Conservation (phyloP, 164 flowering plant species). For the Magnolia kwangsiensis region DNA sequence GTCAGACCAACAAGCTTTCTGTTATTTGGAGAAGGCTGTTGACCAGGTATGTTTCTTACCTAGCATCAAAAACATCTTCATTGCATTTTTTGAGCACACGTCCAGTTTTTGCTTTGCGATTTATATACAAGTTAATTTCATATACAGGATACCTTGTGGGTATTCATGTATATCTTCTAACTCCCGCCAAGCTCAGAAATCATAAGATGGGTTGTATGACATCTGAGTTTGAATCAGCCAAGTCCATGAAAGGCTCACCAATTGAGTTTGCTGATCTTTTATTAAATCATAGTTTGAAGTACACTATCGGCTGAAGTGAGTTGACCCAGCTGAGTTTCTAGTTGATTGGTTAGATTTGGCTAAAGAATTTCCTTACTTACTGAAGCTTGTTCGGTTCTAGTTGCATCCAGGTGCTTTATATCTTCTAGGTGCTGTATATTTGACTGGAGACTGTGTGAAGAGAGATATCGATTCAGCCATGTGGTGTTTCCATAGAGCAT, state of each 20-base stretch:
- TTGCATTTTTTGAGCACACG: not conserved
- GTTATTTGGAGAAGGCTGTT: conserved; percentile 85
- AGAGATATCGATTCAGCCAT: conserved; percentile 74
- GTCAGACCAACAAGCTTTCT: conserved; percentile 82
- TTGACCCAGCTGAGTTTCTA: not conserved
- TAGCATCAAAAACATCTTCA: not conserved
- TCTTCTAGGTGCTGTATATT: conserved; percentile 79
- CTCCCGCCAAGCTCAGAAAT: no score
- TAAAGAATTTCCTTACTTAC: conserved; percentile 16
- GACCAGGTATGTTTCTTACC: conserved; percentile 64
- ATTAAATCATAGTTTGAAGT: no score
- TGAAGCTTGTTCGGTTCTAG: conserved; percentile 36
- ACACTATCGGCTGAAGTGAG: not conserved
- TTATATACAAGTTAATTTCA: not conserved
- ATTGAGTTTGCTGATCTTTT: not conserved
- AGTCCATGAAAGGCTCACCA: not conserved
- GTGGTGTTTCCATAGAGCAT: conserved; percentile 96
- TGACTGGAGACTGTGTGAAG: conserved; percentile 90
- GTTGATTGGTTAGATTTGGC: not conserved
- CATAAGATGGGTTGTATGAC: no score
- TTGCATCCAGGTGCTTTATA: conserved; percentile 95
- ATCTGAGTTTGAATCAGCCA: not conserved
- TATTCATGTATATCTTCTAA: no score
- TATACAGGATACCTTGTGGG: not conserved
- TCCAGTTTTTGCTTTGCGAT: not conserved